Percentiles rank a stretch among this genome's conserved stretches.
Evolutionary conservation across 495 filamentous ascomycete species (phyloP).

Genomic region (Xylaria flabelliformis): DNA sequence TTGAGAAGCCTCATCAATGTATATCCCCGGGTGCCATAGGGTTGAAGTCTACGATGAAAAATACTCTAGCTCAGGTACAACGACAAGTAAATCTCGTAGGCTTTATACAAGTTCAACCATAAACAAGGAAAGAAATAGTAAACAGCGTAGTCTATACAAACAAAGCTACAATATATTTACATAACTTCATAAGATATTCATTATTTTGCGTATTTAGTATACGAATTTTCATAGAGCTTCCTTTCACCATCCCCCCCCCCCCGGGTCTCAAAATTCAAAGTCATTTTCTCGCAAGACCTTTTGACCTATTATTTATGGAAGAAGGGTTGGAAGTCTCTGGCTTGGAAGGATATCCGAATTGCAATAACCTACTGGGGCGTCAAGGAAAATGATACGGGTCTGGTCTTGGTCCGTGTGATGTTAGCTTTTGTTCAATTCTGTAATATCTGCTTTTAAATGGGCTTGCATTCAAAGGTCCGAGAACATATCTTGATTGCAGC

Average conservation of each 20-base stretch:
- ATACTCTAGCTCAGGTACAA: neutral
- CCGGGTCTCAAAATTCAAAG: no score
- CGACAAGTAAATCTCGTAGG: neutral
- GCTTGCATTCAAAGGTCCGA: neutral
- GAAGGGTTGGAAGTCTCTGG: no score
- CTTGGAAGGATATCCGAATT: no score
- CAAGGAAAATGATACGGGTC: no score
- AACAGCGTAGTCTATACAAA: no score
- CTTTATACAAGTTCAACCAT: neutral
- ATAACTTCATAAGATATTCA: neutral
- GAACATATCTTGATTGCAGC: no score
- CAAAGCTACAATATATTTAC: no score
- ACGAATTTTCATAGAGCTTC: neutral
- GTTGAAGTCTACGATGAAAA: neutral
- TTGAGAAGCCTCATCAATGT: neutral
- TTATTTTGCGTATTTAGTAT: neutral
- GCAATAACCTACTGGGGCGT: no score
- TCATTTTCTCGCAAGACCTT: no score
- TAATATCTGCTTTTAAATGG: neutral
- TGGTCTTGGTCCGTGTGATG: neutral
- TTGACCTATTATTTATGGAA: neutral
- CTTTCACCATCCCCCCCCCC: neutral
- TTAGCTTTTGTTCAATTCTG: neutral
- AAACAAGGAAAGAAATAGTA: no score
- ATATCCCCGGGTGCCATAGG: neutral